Base-by-base conservation (phyloP, 2,329 filamentous ascomycete genomes). In the Ophiostoma fasciatum region DNA sequence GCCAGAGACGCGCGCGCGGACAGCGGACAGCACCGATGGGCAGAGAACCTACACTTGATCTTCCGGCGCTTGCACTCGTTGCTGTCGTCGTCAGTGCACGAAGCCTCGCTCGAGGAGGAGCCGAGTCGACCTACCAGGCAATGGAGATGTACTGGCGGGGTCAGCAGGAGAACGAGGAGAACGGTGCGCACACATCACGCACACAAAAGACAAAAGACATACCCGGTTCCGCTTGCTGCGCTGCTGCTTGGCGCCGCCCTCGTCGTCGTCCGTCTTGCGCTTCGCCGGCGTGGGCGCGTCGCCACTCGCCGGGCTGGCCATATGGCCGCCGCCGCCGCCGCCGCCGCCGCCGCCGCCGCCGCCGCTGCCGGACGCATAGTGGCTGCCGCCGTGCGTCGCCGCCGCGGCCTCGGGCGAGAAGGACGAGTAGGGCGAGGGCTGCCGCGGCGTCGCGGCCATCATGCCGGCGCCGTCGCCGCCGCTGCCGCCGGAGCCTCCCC, bases 111-210 rank as follows among this genome's bases (percentile, higher is more conserved):
- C n/a, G n/a, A n/a, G n/a, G n/a, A n/a, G n/a, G n/a, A n/a, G n/a
- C n/a, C n/a, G n/a, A n/a, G n/a, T n/a, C n/a, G n/a, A n/a, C n/a
- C 13, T 56, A 72, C 69, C 70, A 74, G 28, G 70, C 70, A 44
- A 74, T 72, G 11, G 70, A 73, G 39, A 73, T 74, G 45, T 74
- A 74, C 63, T 70, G 39, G n/a, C n/a, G n/a, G n/a, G n/a, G n/a
- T n/a, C n/a, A n/a, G n/a, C 36, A 38, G 11, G 1, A 19, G 6
- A 25, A 10, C 21, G 13, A 37, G 7, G 13, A 15, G 33, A 27
- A 18, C 1, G 10, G 27, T 29, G 13, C 15, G 27, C 25, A 27
- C 12, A n/a, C 19, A 2, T n/a, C 15, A n/a, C 25, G 12, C 12
- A n/a, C 19, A 2, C 12, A 28, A 13, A 12, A 8, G 10, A 23